Evolutionary conservation across 2,329 filamentous ascomycete species (phyloP).

Genomic region (Bertia moriformis): DNA sequence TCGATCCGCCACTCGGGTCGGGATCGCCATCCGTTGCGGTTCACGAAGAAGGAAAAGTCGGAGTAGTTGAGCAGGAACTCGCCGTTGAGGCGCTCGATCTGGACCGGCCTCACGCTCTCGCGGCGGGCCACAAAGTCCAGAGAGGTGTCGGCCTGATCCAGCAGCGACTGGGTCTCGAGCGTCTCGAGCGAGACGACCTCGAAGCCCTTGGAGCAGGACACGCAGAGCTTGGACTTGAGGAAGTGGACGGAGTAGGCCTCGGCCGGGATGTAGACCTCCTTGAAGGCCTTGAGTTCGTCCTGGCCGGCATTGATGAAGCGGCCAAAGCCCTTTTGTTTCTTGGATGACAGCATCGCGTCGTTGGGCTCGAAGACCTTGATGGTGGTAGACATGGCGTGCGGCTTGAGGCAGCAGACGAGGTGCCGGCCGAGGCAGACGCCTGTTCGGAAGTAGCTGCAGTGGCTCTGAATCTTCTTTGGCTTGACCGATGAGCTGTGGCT

Average conservation of each 20-base stretch:
- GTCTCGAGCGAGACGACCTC: slow-evolving; percentile 94
- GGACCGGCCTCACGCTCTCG: slow-evolving; percentile 84
- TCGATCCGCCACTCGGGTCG: slow-evolving; percentile 93
- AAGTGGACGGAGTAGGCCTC: slow-evolving; percentile 98
- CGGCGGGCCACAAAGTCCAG: slow-evolving; percentile 92
- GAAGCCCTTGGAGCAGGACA: slow-evolving; percentile 87
- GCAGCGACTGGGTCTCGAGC: slow-evolving; percentile 89
- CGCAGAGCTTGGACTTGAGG: slow-evolving; percentile 88
- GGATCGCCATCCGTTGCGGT: slow-evolving; percentile 92
- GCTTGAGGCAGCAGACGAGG: slow-evolving; percentile 92
- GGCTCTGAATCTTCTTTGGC: slow-evolving; percentile 89
- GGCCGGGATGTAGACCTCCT: slow-evolving; percentile 97
- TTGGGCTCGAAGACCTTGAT: slow-evolving; percentile 99
- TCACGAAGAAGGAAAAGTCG: slow-evolving; percentile 98
- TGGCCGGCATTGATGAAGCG: slow-evolving; percentile 90
- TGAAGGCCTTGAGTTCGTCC: slow-evolving; percentile 90
- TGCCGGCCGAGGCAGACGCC: slow-evolving; percentile 89
- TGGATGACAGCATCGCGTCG: slow-evolving; percentile 80
- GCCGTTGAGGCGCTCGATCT: slow-evolving; percentile 90
- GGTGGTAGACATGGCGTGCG: slow-evolving; percentile 78
- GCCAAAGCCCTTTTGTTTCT: slow-evolving; percentile 86
- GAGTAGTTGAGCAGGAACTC: slow-evolving; percentile 97
- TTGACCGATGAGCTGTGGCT: no score
- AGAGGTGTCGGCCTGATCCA: slow-evolving; percentile 94
- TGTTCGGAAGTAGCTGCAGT: slow-evolving; percentile 96